Evolutionary conservation across 2,329 filamentous ascomycete genomes (phyloP), one percentile per base, ranked within the genome.

Genomic region (Fusarium sp.): DNA sequence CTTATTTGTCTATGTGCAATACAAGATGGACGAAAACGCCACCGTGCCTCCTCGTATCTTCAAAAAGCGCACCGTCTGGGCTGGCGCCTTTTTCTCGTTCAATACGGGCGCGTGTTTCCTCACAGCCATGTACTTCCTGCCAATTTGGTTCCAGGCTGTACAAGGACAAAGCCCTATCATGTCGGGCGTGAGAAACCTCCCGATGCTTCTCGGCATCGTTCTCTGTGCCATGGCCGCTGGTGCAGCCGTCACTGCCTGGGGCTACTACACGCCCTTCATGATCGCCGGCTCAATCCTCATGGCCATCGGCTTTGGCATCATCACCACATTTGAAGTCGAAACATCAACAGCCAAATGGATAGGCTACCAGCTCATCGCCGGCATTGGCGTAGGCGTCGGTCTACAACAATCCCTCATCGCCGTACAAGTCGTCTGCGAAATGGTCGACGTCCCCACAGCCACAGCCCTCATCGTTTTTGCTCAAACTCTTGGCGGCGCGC

Each of bases 61-160:
- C 33, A 79, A 73, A 42, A 79, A 83, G 58, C 81, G 83, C 4
- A 80, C 78, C 9, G 80, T 87, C 29, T 80, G 79, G 77, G 77
- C 80, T 4, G 78, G 79, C 4, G 75, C 79, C 7, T 76, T 79
- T 60, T 80, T 81, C 46, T 76, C 80, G 10, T 83, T 84, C 69
- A 79, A 82, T 49, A 82, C 83, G 38, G 80, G 83, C 36, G 80
- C 78, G 2, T 79, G 76, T 22, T 79, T 80, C 58, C 68, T 79
- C 35, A 61, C 75, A 1, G 66, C 73, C 20, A 66, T 84, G 27
- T 84, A 84, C 66, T 85, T 81, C 62, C 64, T 85, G 1, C 83
- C 84, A 3, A 82, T 85, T 39, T 86, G 83, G 82, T 86, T 86
- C 71, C 83, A 85, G 69, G 81, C 83, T 8, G 81, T 86, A 20